phyloP scores from a whole-genome alignment of 164 flowering plant genomes.

The Kingdonia uniflora region DNA sequence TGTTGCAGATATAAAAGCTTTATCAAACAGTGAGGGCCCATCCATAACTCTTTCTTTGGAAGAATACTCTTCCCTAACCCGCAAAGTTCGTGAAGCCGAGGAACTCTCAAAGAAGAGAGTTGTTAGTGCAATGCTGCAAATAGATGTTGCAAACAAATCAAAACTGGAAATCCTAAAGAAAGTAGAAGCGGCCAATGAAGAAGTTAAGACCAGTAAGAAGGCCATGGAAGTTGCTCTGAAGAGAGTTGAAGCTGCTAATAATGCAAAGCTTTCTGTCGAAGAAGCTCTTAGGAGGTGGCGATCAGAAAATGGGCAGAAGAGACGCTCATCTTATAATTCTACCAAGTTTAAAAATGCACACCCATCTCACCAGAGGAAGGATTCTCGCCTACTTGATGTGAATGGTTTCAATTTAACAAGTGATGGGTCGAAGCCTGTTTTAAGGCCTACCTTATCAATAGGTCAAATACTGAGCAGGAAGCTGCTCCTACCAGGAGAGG shows the following conservation, averaged over 20 bases:
- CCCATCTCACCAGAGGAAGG: slow-evolving; percentile 43
- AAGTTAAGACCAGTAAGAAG: slow-evolving; percentile 60
- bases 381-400: slow-evolving; percentile 40
- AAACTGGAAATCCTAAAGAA: slow-evolving; percentile 45
- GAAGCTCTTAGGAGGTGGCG: slow-evolving; percentile 84
- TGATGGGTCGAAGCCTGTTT: slow-evolving; percentile 38
- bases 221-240: slow-evolving; percentile 64
- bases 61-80: slow-evolving; percentile 50
- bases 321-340: slow-evolving; percentile 42
- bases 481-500: slow-evolving; percentile 52
- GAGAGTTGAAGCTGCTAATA: slow-evolving; percentile 75
- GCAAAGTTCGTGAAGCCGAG: slow-evolving; percentile 60
- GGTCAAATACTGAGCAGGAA: slow-evolving; percentile 88
- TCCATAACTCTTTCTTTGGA: slow-evolving; percentile 58
- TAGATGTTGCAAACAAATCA: slow-evolving; percentile 64
- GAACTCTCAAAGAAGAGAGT: slow-evolving; percentile 41
- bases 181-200: slow-evolving; percentile 73
- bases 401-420: slow-evolving; percentile 35
- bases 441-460: slow-evolving; percentile 68
- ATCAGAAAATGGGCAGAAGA: slow-evolving; percentile 63
- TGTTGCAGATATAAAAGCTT: slow-evolving; percentile 61
- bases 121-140: slow-evolving; percentile 39
- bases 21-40: slow-evolving; percentile 29
- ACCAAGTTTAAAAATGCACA: slow-evolving; percentile 66
- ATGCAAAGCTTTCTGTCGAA: slow-evolving; percentile 68